A percentile compares a stretch with the other conserved stretches of the same genome.
These are phyloP conservation scores for Papiliotrema fonsecae DNA, from an alignment of 1,284 basidiomycete genomes.

Conservation along the genomic window DNA sequence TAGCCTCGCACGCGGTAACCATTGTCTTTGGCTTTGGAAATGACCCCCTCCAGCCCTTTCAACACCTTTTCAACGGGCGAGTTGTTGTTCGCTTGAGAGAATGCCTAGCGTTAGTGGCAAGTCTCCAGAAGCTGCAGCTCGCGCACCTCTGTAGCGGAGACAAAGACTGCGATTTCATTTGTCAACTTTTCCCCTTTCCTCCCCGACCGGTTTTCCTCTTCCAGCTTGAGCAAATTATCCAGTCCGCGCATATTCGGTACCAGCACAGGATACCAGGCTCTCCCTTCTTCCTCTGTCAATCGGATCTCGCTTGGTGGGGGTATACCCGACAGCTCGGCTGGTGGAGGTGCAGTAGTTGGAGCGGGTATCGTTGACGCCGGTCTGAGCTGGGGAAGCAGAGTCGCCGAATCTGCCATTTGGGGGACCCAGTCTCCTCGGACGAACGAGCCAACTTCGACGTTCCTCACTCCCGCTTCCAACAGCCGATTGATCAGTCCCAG, in stretches of 20 bases:
- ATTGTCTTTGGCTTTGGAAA: slow-evolving; percentile 56
- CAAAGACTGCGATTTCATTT: slow-evolving; percentile 85
- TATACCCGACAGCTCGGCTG: slow-evolving; percentile 29
- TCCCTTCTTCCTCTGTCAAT: slow-evolving; percentile 46
- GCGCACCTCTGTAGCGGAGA: slow-evolving; percentile 69
- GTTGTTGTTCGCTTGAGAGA: slow-evolving; percentile 82
- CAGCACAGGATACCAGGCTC: slow-evolving; percentile 72
- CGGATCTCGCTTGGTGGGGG: not conserved
- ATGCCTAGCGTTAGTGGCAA: slow-evolving; percentile 50
- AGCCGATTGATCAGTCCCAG: slow-evolving; percentile 75
- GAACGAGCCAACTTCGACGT: slow-evolving; percentile 85
- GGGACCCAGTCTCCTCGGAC: slow-evolving; percentile 92
- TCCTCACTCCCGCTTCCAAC: slow-evolving; percentile 62
- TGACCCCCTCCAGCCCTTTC: slow-evolving; percentile 60
- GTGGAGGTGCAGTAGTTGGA: slow-evolving; percentile 57
- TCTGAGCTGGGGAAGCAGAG: slow-evolving; percentile 42
- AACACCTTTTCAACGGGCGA: slow-evolving; percentile 70
- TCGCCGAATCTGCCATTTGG: slow-evolving; percentile 80
- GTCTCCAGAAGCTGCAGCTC: not conserved
- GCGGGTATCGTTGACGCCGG: slow-evolving; percentile 18
- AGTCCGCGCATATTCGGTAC: slow-evolving; percentile 79
- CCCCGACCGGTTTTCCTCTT: slow-evolving; percentile 14
- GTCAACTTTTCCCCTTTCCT: slow-evolving; percentile 47
- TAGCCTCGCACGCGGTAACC: slow-evolving; percentile 80
- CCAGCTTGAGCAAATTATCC: slow-evolving; percentile 57